Evolutionary conservation across 1,284 basidiomycete genomes (phyloP), one percentile per base, ranked within the genome.

Genomic region (Puccinia coronata): DNA sequence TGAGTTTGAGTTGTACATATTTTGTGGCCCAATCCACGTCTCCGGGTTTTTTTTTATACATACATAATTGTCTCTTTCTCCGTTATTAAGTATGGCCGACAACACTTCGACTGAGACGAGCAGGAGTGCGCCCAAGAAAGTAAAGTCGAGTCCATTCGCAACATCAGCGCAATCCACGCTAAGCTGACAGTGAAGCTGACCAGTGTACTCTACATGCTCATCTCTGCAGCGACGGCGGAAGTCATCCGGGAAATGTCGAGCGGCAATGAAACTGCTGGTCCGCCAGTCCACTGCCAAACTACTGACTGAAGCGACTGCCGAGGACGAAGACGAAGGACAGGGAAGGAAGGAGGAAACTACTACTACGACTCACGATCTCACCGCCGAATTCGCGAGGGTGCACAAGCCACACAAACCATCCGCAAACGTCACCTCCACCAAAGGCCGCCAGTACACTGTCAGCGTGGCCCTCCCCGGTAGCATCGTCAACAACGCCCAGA

Each of bases 401-500:
- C 71, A 73, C 34, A 72, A 81, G 72, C 79, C 79, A 6, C 71
- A 81, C n/a, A 80, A 80, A 36, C 77, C 77, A 70, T 80, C 77
- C 34, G 77, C 77, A 28, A 59, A 70, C 20, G 77, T 80, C 31
- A 63, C 67, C 11, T 23, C 49, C 18, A 41, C 41, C 20, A 55
- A 43, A 23, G 82, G 77, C 16, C 57, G 82, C 11, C 71, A 80
- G 20, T 84, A 84, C 36, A 86, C 86, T 25, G 63, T 86, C 36
- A 83, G 83, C 14, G 82, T 86, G 25, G 86, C 86, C 4, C 82
- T 86, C 12, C 86, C 86, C 4, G 85, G 85, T 0, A 83, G 82
- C 25, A 86, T 86, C 65, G 83, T 86, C 0, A 82, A 83, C 71
- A 86, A 86, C 80, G 85, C 86, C 2, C 86, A 86, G 53, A 84